These are phyloP conservation scores for Silene coronaria DNA, from an alignment of 179 eudicot genomes.

Conservation along the genomic window DNA sequence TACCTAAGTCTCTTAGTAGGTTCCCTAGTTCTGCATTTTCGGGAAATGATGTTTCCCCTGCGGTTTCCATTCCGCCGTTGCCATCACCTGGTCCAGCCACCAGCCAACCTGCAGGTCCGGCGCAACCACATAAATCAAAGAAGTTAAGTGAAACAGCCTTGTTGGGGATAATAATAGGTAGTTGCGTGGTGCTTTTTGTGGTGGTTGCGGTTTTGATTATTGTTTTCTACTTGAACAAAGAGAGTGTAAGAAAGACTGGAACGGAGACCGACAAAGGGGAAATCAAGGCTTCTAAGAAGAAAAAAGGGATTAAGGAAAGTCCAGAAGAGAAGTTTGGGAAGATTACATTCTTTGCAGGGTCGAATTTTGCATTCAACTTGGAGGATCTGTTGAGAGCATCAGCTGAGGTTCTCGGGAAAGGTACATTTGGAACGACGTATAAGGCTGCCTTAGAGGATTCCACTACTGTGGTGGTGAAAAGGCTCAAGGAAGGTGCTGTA, in stretches of 20 bases:
- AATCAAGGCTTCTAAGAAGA: conserved; percentile 23
- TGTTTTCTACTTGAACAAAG: conserved; percentile 34
- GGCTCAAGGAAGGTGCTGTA: conserved; percentile 56
- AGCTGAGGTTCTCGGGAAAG: conserved; percentile 85
- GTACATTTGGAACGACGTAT: conserved; percentile 70
- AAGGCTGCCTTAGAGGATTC: conserved; percentile 74
- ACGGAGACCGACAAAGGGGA: conserved; percentile 27
- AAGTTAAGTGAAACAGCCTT: conserved; percentile 42
- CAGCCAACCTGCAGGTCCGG: not conserved
- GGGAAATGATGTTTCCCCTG: conserved; percentile 47
- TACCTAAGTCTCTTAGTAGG: conserved; percentile 54
- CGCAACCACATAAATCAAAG: conserved; percentile 16
- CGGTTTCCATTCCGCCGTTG: conserved; percentile 24
- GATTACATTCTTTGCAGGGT: conserved; percentile 64
- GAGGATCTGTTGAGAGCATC: conserved; percentile 81
- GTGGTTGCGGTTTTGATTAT: conserved; percentile 36
- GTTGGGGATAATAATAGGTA: conserved; percentile 50
- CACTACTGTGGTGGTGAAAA: conserved; percentile 58
- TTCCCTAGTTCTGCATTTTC: conserved; percentile 55
- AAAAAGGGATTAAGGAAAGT: conserved; percentile 26
- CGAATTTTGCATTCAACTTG: conserved; percentile 58
- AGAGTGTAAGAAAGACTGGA: not conserved
- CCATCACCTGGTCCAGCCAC: conserved; percentile 35
- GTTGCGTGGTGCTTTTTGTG: conserved; percentile 31
- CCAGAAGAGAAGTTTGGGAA: conserved; percentile 35